phyloP scores from a whole-genome alignment of 2,329 filamentous ascomycete genomes.

The Fusarium mexicanum region DNA sequence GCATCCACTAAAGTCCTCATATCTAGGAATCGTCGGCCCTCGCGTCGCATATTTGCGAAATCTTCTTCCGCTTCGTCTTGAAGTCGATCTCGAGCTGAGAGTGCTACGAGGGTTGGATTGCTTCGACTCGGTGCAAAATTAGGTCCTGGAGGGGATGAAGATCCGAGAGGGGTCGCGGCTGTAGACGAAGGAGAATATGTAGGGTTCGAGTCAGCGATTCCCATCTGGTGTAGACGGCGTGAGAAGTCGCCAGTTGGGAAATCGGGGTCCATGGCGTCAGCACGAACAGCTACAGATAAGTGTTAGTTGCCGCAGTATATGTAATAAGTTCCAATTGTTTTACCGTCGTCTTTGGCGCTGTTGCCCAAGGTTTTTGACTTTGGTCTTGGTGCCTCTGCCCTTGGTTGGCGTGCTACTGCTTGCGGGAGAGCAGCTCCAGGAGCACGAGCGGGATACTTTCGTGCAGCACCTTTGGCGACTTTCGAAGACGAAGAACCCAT shows the following conservation, averaged over 20 bases:
- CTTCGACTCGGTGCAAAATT: constrained; percentile 45
- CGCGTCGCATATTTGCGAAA: constrained; percentile 52
- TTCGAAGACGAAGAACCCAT: constrained; percentile 61
- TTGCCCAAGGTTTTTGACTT: constrained; percentile 18
- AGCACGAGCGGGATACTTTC: constrained; percentile 57
- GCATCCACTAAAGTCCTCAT: constrained; percentile 59
- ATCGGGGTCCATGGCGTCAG: constrained; percentile 56
- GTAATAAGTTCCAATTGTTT: background rate
- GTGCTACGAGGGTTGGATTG: constrained; percentile 60
- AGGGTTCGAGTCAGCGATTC: constrained; percentile 63
- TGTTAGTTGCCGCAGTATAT: constrained; percentile 13
- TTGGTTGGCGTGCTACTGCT: constrained; percentile 25
- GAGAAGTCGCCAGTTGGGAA: constrained; percentile 57
- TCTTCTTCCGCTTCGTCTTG: constrained; percentile 57
- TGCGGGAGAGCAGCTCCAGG: constrained; percentile 39
- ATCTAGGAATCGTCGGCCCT: constrained; percentile 58
- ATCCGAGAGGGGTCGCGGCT: constrained; percentile 41
- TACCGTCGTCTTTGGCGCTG: constrained; percentile 37
- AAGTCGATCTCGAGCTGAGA: constrained; percentile 58
- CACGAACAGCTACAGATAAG: constrained; percentile 48
- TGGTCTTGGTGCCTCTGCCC: constrained; percentile 20
- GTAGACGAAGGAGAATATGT: constrained; percentile 64
- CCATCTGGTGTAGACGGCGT: constrained; percentile 63
- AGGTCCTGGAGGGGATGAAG: constrained; percentile 37
- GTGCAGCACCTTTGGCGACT: constrained; percentile 50